These are phyloP conservation scores for Russula sp. DNA, from an alignment of 768 basidiomycete species.

Conservation along the genomic window DNA sequence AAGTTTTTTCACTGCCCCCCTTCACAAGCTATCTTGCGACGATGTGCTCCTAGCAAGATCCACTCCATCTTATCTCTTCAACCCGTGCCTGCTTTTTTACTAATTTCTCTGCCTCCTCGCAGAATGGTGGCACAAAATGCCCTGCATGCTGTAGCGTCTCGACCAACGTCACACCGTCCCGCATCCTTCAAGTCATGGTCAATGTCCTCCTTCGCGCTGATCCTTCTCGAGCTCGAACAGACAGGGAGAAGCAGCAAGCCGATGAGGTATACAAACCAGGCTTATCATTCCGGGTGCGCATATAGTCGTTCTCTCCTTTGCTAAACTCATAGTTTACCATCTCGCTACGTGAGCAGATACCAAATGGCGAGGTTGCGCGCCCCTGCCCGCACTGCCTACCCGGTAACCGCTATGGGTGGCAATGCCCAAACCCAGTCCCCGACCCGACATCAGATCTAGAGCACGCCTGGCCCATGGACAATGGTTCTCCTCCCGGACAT, in stretches of 20 bases:
- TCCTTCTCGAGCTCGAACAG: conserved; percentile 60
- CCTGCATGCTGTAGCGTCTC: conserved; percentile 74
- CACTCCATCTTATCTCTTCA: conserved; percentile 24
- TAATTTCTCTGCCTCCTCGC: conserved; percentile 4
- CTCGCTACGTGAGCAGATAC: conserved; percentile 45
- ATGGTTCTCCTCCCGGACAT: conserved; percentile 76
- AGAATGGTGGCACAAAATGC: conserved; percentile 85
- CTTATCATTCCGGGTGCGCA: conserved; percentile 53
- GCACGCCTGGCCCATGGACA: conserved; percentile 70
- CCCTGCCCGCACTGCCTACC: conserved; percentile 75
- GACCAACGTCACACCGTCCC: conserved; percentile 62
- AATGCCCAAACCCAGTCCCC: conserved; percentile 71
- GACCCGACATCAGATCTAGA: conserved; percentile 66
- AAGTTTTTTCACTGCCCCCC: conserved; percentile 34
- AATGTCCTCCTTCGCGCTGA: conserved; percentile 66
- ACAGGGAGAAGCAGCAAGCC: conserved; percentile 71
- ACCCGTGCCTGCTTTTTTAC: background rate
- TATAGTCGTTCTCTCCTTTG: conserved; percentile 17
- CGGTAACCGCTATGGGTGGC: conserved; percentile 72
- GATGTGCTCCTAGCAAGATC: background rate
- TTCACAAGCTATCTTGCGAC: background rate
- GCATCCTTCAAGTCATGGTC: conserved; percentile 64
- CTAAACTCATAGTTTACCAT: background rate
- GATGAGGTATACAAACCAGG: conserved; percentile 72
- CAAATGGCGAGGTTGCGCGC: conserved; percentile 60